A percentile compares a stretch with the other conserved stretches of the same genome.
phyloP scores from a whole-genome alignment of 306 rosid genomes.

The Vigna unguiculata region DNA sequence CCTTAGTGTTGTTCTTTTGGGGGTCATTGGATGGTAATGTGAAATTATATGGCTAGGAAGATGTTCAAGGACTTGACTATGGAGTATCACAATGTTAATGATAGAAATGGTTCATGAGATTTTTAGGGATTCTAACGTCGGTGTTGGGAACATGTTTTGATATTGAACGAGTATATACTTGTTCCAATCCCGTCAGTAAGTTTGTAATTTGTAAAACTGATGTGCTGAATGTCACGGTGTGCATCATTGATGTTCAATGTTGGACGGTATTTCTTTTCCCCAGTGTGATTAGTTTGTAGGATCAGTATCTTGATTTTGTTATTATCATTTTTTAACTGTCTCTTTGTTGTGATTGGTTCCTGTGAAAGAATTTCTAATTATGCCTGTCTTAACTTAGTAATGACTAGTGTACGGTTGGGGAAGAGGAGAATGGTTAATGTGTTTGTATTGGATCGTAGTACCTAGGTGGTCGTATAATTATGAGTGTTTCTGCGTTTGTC shows the following conservation, averaged over 20 bases:
- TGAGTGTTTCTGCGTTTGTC: not conserved
- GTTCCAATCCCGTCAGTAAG: not conserved
- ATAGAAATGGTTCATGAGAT: not conserved
- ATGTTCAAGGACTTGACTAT: not conserved
- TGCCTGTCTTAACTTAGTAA: not conserved
- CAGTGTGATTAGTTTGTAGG: not conserved
- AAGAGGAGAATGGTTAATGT: not conserved
- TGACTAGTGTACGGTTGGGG: not conserved
- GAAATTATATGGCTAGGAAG: not conserved
- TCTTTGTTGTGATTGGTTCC: not conserved
- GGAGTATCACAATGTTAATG: not conserved
- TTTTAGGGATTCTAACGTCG: not conserved
- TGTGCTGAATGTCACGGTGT: slow-evolving; percentile 8
- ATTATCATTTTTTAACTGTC: not conserved
- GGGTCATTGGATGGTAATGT: not conserved
- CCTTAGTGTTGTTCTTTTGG: not conserved
- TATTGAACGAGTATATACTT: not conserved
- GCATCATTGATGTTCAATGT: not conserved
- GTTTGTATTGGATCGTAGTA: not conserved
- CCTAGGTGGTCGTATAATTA: not conserved
- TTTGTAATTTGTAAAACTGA: not conserved
- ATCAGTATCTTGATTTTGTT: not conserved
- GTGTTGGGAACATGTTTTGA: not conserved
- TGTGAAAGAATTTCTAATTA: not conserved
- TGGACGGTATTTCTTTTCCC: not conserved